phyloP scores from a whole-genome alignment of 2,329 filamentous ascomycete species.

The Colletotrichum sp. region DNA sequence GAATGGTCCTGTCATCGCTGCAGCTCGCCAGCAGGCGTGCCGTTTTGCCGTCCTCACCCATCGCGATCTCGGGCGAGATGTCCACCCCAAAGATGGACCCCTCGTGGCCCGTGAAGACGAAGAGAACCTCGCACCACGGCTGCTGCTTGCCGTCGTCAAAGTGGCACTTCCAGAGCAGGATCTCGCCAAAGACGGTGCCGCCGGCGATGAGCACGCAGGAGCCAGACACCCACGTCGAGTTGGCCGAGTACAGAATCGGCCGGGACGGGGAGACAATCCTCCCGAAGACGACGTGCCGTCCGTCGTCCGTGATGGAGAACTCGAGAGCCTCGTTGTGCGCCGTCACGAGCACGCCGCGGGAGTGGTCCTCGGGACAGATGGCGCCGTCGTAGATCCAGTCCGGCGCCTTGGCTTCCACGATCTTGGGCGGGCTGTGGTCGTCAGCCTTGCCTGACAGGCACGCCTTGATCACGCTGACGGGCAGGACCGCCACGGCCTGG shows the following conservation, averaged over 20 bases:
- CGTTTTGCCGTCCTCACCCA: conserved; percentile 36
- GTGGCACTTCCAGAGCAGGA: conserved; percentile 83
- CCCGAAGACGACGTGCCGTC: conserved; percentile 44
- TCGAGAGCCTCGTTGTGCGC: conserved; percentile 84
- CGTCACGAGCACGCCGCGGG: conserved; percentile 69
- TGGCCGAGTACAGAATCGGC: conserved; percentile 87
- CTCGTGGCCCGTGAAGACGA: conserved; percentile 73
- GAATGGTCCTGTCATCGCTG: conserved; percentile 90
- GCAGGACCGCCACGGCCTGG: conserved; percentile 54
- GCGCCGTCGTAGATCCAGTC: conserved; percentile 82
- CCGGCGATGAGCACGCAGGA: conserved; percentile 76
- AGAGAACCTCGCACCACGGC: conserved; percentile 47
- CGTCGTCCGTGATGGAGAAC: conserved; percentile 39
- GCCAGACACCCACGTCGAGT: conserved; percentile 66
- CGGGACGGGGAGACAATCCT: conserved; percentile 68
- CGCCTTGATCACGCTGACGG: conserved; percentile 32
- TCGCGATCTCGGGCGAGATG: conserved; percentile 65
- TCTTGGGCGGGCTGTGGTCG: not conserved
- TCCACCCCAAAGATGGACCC: conserved; percentile 92
- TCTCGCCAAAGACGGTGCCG: conserved; percentile 93
- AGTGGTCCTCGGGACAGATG: conserved; percentile 49
- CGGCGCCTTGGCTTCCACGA: conserved; percentile 51
- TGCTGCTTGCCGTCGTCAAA: conserved; percentile 23
- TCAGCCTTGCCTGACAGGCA: conserved; percentile 26
- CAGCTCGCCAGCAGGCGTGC: conserved; percentile 82